These are phyloP conservation scores for Glycyrrhiza uralensis DNA, from an alignment of 306 rosid genomes.

Conservation along the genomic window DNA sequence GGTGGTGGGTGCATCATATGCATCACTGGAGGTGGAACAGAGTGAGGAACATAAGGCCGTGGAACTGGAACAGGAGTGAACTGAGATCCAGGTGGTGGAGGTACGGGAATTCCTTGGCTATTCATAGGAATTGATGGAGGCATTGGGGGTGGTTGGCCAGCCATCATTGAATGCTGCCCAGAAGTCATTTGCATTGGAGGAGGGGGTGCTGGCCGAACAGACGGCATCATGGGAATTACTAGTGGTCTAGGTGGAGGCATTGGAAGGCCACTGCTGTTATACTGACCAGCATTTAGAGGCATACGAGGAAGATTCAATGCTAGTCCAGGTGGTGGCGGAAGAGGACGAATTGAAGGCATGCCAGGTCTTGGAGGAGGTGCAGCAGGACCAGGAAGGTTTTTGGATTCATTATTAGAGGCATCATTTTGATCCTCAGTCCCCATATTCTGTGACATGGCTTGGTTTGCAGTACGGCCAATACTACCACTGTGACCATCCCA, in stretches of 20 bases:
- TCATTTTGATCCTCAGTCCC: slow-evolving; percentile 68
- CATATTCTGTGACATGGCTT: slow-evolving; percentile 82
- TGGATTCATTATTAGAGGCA: slow-evolving; percentile 47
- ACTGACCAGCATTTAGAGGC: slow-evolving; percentile 54
- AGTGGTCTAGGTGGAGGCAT: slow-evolving; percentile 66
- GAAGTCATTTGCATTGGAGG: slow-evolving; percentile 59
- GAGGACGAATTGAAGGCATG: slow-evolving; percentile 76
- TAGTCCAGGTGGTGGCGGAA: slow-evolving; percentile 90
- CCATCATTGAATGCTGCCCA: slow-evolving; percentile 63
- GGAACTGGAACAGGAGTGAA: slow-evolving; percentile 56
- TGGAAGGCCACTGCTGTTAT: slow-evolving; percentile 51
- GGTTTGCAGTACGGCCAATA: slow-evolving; percentile 92
- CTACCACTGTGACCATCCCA: slow-evolving; percentile 99
- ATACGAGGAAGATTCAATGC: slow-evolving; percentile 86
- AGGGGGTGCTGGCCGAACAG: slow-evolving; percentile 62
- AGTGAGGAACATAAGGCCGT: slow-evolving; percentile 53
- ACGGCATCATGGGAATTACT: slow-evolving; percentile 53
- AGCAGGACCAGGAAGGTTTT: slow-evolving; percentile 85
- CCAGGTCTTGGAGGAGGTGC: slow-evolving; percentile 92
- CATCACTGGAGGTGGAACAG: slow-evolving; percentile 59
- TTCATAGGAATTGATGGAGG: slow-evolving; percentile 55
- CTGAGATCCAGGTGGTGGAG: slow-evolving; percentile 95
- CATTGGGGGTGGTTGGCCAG: slow-evolving; percentile 60
- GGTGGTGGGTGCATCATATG: slow-evolving; percentile 88
- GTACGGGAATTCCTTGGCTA: slow-evolving; percentile 56